Conservation (phyloP, 2,329 filamentous ascomycete genomes). For the Bretziella fagacearum region DNA sequence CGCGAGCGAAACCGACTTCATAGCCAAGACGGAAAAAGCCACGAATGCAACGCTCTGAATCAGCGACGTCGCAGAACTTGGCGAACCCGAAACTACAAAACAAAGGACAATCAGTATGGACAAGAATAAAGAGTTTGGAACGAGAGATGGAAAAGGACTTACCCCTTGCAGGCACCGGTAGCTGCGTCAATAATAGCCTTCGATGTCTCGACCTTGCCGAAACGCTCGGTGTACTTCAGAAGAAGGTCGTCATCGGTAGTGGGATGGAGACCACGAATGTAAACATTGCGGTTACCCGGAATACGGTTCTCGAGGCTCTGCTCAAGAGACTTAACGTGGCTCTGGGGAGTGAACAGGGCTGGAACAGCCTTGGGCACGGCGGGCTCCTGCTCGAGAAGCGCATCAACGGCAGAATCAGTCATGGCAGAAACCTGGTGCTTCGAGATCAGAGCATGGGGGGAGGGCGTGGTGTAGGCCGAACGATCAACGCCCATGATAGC, state of each 20-base stretch:
- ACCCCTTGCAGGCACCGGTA: conserved; percentile 94
- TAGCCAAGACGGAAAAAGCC: conserved; percentile 90
- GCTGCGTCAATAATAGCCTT: conserved; percentile 96
- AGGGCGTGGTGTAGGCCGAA: conserved; percentile 49
- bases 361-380: conserved; percentile 76
- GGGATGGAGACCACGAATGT: conserved; percentile 88
- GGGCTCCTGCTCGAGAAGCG: conserved; percentile 58
- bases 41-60: conserved; percentile 91
- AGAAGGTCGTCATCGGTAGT: conserved; percentile 89
- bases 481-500: conserved; percentile 37
- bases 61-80: conserved; percentile 72
- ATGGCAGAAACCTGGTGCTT: conserved; percentile 27
- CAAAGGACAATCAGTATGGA: not conserved
- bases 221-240: conserved; percentile 64
- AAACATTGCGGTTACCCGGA: conserved; percentile 87
- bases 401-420: conserved; percentile 39
- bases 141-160: conserved; percentile 20
- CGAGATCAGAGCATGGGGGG: conserved; percentile 38
- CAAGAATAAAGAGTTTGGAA: not conserved
- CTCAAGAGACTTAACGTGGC: conserved; percentile 76
- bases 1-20: conserved; percentile 91
- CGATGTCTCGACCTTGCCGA: conserved; percentile 86
- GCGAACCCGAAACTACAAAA: conserved; percentile 93
- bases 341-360: conserved; percentile 69
- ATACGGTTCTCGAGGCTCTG: conserved; percentile 89